phyloP scores from a whole-genome alignment of 768 basidiomycete genomes.

The Suillus fuscotomentosus region DNA sequence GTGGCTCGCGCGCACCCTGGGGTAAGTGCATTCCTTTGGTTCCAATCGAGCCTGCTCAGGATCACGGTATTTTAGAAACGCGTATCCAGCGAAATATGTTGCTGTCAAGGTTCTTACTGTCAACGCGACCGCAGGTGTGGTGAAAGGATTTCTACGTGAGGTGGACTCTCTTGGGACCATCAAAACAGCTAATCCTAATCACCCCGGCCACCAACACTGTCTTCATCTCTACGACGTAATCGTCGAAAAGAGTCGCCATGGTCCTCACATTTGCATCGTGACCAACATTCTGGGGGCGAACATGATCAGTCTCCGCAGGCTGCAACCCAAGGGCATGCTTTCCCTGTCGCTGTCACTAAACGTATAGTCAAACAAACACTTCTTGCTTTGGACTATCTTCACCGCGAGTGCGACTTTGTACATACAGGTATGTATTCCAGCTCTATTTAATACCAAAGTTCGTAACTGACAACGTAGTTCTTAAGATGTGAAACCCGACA shows the following conservation, averaged over 20 bases:
- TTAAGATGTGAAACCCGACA: constrained; percentile 25
- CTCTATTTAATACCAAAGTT: not conserved
- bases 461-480: not conserved
- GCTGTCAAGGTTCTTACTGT: not conserved
- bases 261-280: constrained; percentile 13
- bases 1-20: constrained; percentile 2
- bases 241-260: constrained; percentile 7
- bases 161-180: not conserved
- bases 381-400: constrained; percentile 28
- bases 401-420: constrained; percentile 15
- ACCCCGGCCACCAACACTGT: constrained; percentile 10
- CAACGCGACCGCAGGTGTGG: not conserved
- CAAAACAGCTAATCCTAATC: constrained; percentile 10
- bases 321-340: constrained; percentile 2
- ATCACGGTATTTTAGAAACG: not conserved
- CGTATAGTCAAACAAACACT: constrained; percentile 26
- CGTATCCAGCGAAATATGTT: not conserved
- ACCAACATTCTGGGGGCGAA: constrained; percentile 10
- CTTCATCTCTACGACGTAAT: constrained; percentile 10
- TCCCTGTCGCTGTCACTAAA: constrained; percentile 4
- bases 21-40: not conserved
- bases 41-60: not conserved
- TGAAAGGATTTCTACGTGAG: not conserved
- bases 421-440: not conserved
- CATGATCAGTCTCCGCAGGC: constrained; percentile 4